These are phyloP conservation scores for Clonostachys rhizophaga DNA, from an alignment of 2,329 filamentous ascomycete genomes.

Conservation along the genomic window DNA sequence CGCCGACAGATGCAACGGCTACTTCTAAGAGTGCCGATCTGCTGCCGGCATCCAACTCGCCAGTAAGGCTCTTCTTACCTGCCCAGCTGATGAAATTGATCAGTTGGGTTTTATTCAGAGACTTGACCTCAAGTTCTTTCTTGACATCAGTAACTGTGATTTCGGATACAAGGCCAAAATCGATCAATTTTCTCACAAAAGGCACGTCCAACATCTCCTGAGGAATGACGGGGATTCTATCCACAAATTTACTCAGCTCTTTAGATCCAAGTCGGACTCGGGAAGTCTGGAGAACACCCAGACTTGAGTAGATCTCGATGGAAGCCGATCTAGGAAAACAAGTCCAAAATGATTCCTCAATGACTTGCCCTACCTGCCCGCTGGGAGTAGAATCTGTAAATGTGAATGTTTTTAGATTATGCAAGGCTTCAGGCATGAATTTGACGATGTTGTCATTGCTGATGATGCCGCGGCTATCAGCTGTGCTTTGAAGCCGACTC, in stretches of 20 bases:
- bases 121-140: constrained; percentile 75
- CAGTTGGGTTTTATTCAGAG: constrained; percentile 74
- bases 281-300: constrained; percentile 79
- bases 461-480: constrained; percentile 43
- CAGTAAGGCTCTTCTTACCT: constrained; percentile 63
- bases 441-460: constrained; percentile 59
- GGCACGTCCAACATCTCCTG: constrained; percentile 66
- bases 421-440: constrained; percentile 73
- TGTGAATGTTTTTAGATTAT: constrained; percentile 82
- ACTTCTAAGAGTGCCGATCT: constrained; percentile 71
- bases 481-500: constrained; percentile 46
- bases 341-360: constrained; percentile 96
- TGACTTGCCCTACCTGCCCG: constrained; percentile 73
- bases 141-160: constrained; percentile 86
- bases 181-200: constrained; percentile 76
- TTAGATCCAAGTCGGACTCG: constrained; percentile 73
- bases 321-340: constrained; percentile 70
- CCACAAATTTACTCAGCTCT: constrained; percentile 68
- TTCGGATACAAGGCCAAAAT: constrained; percentile 81
- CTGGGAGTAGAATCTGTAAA: constrained; percentile 90
- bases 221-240: constrained; percentile 82
- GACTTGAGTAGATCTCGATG: constrained; percentile 84
- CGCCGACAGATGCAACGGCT: constrained; percentile 66
- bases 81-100: constrained; percentile 83
- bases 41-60: constrained; percentile 66